These are phyloP conservation scores for Naumovozyma baii DNA, from an alignment of 805 yeast species.

Conservation along the genomic window DNA sequence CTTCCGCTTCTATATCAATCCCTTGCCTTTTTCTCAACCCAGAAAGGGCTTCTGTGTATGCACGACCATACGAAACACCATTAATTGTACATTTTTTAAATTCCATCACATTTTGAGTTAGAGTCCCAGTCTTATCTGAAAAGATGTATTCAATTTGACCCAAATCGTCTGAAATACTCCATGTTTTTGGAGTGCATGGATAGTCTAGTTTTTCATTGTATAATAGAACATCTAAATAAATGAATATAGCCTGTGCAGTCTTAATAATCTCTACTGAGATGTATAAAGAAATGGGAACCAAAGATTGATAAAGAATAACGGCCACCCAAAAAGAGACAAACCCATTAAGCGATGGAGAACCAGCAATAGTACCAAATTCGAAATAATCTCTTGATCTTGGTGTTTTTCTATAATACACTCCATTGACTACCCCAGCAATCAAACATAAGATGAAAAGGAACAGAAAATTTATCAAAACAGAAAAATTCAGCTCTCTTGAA, in stretches of 20 bases:
- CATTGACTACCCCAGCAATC: constrained; percentile 61
- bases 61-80: constrained; percentile 65
- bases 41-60: constrained; percentile 75
- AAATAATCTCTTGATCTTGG: constrained; percentile 48
- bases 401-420: constrained; percentile 44
- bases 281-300: constrained; percentile 76
- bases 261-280: constrained; percentile 77
- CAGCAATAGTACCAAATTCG: constrained; percentile 64
- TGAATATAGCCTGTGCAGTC: constrained; percentile 74
- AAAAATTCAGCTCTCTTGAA: constrained; percentile 58
- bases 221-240: constrained; percentile 64
- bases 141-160: constrained; percentile 82
- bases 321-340: constrained; percentile 67
- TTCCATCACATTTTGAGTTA: constrained; percentile 81
- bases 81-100: constrained; percentile 71
- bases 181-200: constrained; percentile 77
- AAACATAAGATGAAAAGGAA: constrained; percentile 60
- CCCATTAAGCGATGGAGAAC: constrained; percentile 59
- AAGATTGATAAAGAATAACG: constrained; percentile 63
- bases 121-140: constrained; percentile 77
- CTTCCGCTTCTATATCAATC: constrained; percentile 57
- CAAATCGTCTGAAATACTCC: constrained; percentile 79
- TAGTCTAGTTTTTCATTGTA: constrained; percentile 61
- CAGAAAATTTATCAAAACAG: constrained; percentile 58
- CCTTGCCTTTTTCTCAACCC: constrained; percentile 75